Evolutionary conservation across 176 grass and related monocot genomes (phyloP).

Genomic region (bread wheat (Triticum aestivum)): IWGSC_CS_RefSeq_v2.1 NC_057811.1:104957971-104958470

Average conservation of each 20-base stretch:
- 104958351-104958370: background rate
- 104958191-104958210: background rate
- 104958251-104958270: conserved; percentile 43
- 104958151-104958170: background rate
- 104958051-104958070: too few species aligned
- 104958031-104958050: too few species aligned
- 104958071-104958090: too few species aligned
- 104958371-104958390: too few species aligned
- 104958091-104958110: too few species aligned
- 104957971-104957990: too few species aligned
- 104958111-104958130: background rate
- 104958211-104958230: conserved; percentile 36
- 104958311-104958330: background rate
- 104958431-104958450: too few species aligned
- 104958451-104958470: too few species aligned
- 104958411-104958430: background rate
- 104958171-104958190: background rate
- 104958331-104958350: background rate
- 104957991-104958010: too few species aligned
- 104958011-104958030: too few species aligned
- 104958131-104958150: background rate
- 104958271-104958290: conserved; percentile 4
- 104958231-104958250: conserved; percentile 52
- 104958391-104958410: background rate
- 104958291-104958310: background rate